Conservation (phyloP, 139 green algal genomes). For the Chlamydomonas applanata region DNA sequence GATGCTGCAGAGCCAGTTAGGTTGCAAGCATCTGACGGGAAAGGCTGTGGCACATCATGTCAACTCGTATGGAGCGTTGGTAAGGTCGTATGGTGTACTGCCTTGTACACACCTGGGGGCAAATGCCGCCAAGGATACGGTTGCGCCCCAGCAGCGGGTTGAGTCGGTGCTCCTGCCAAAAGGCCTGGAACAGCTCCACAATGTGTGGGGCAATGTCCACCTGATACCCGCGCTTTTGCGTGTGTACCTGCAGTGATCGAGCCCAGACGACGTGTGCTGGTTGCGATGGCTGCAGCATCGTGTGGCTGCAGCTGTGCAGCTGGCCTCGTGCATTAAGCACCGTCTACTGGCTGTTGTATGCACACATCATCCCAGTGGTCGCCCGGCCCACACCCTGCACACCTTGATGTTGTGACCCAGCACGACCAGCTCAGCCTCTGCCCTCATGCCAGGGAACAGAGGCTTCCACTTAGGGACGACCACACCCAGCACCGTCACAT, state of each 20-base stretch:
- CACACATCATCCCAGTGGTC: no score
- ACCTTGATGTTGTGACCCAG: constrained; percentile 40
- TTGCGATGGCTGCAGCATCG: no score
- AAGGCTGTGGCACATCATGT: no score
- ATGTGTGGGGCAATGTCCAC: constrained; percentile 18
- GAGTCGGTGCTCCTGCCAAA: constrained; percentile 57
- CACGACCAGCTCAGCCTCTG: constrained; percentile 67
- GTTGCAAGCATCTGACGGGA: no score
- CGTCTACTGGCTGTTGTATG: no score
- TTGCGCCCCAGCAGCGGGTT: constrained; percentile 64
- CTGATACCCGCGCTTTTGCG: constrained; percentile 18
- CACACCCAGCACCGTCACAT: constrained; percentile 79
- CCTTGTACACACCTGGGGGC: constrained; percentile 61
- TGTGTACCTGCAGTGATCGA: not conserved
- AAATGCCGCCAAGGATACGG: constrained; percentile 72
- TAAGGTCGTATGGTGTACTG: no score
- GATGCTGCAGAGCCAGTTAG: no score
- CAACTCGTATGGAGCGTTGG: no score
- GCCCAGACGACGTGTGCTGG: no score
- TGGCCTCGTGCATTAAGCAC: no score
- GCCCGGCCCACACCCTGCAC: no score
- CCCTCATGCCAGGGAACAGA: constrained; percentile 52
- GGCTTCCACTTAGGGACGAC: constrained; percentile 63
- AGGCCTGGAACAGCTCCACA: constrained; percentile 30
- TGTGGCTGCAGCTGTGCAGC: no score